Evolutionary conservation across 768 basidiomycete genomes (phyloP).

Genomic region (Trametes cinnabarina): DNA sequence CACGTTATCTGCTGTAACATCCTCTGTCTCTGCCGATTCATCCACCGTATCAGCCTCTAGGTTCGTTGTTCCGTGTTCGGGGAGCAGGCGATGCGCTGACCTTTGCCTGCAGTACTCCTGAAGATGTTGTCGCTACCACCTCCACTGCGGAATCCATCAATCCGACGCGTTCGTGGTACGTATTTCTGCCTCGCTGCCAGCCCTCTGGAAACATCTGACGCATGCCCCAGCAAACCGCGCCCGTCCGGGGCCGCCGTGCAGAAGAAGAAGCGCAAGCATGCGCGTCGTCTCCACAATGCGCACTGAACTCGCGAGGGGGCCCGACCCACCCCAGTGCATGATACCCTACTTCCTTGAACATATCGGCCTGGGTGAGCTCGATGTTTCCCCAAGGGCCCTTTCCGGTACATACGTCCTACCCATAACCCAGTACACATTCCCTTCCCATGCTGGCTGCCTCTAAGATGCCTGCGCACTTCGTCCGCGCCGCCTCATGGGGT

Average conservation of each 20-base stretch:
- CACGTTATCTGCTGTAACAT: neutral
- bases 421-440: too few relatives aligned
- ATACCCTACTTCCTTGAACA: neutral
- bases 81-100: neutral
- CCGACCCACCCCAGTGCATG: neutral
- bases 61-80: neutral
- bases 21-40: neutral
- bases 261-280: conserved; percentile 14
- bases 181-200: too few relatives aligned
- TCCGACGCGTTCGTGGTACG: neutral
- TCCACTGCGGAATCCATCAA: too few relatives aligned
- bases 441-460: too few relatives aligned
- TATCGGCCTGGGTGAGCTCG: neutral
- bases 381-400: neutral
- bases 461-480: too few relatives aligned
- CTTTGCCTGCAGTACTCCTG: too few relatives aligned
- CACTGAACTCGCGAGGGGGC: conserved; percentile 1
- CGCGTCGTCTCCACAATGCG: conserved; percentile 12
- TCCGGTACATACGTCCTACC: too few relatives aligned
- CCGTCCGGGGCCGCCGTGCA: neutral
- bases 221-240: neutral
- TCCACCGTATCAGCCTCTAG: neutral
- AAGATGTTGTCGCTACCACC: neutral
- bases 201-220: neutral
- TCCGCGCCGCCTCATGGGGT: too few relatives aligned